Percentiles rank a stretch among this genome's conserved stretches.
phyloP scores from a whole-genome alignment of 2,329 filamentous ascomycete genomes.

The Alternaria arborescens region DNA sequence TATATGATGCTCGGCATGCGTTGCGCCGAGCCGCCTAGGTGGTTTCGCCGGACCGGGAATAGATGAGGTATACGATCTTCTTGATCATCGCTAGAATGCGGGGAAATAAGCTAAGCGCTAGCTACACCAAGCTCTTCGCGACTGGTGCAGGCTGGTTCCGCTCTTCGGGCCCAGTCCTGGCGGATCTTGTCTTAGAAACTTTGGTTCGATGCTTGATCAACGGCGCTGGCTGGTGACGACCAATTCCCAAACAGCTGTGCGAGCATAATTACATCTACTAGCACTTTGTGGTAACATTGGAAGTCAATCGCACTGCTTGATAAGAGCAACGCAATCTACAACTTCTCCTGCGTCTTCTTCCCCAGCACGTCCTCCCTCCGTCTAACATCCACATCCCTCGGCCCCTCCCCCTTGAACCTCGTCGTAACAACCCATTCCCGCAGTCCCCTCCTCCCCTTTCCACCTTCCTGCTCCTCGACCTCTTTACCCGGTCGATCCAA shows the following conservation, averaged over 20 bases:
- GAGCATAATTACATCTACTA: too few species aligned
- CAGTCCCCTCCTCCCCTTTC: constrained; percentile 58
- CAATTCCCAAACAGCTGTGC: too few species aligned
- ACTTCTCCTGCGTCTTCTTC: constrained; percentile 20
- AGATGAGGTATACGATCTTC: constrained; percentile 2
- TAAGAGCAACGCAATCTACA: constrained; percentile 11
- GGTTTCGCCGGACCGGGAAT: constrained; percentile 5
- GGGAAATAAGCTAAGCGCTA: constrained; percentile 12
- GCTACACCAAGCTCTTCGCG: background rate
- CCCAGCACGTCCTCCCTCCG: constrained; percentile 57
- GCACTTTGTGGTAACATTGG: too few species aligned
- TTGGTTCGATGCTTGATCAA: too few species aligned
- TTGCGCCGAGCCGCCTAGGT: constrained; percentile 8
- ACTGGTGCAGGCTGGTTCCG: background rate
- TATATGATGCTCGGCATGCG: constrained; percentile 7
- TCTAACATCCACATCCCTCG: constrained; percentile 63
- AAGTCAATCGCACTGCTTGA: background rate
- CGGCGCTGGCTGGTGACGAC: too few species aligned
- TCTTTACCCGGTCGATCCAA: constrained; percentile 66
- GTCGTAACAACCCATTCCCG: constrained; percentile 65
- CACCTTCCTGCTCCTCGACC: constrained; percentile 57
- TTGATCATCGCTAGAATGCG: constrained; percentile 3
- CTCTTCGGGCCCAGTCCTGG: too few species aligned
- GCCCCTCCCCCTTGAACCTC: constrained; percentile 65
- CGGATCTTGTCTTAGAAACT: too few species aligned